Evolutionary conservation across 208 protist species (phyloP), one percentile per base, ranked within the genome.

Genomic region (Crithidia sp.): DNA sequence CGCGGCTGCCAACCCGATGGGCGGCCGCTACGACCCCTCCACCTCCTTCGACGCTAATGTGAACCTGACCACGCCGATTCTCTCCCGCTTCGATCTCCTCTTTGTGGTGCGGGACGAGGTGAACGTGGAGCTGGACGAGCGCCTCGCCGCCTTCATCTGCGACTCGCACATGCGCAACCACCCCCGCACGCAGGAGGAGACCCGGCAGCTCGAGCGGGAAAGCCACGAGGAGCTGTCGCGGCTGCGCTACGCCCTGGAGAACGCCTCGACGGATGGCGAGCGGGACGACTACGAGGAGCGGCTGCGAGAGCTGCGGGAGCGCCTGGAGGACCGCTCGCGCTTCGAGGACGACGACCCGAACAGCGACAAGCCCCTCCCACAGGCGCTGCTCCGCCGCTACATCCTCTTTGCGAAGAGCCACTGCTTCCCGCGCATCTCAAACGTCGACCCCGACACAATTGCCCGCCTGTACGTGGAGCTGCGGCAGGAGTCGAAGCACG

Each of bases 1-100:
- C 60, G 99, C 99, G 3, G 99, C 99, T 4, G 98, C 99, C 17
- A 99, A 99, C 81, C 99, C 99, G 10, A 97, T 98, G 49, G 90
- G 87, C 8, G 98, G 98, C 19, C 91, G 96, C 54, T 99, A 99
- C 86, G 97, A 99, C 79, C 83, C 96, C 0, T 91, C 90, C n/a
- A 67, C 95, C 9, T 97, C 96, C 40, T 99, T 99, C 57, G 79
- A 94, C 13, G 83, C 98, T 19, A 99, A 99, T 73, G 98, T 99
- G 17, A 98, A 99, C 71, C 90, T 99, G 17, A 99, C 98, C 0
- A 98, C 99, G 58, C 98, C 99, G 9, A 99, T 99, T 78, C 83
- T 99, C 47, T 99, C 98, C n/a, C 98, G 99, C 71, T 99, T 99
- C 70, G 93, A 98, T 54, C 79, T 98, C 17, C 79, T 98, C 40